These are phyloP conservation scores for Moesziomyces sp. DNA, from an alignment of 1,284 basidiomycete species.

Conservation along the genomic window DNA sequence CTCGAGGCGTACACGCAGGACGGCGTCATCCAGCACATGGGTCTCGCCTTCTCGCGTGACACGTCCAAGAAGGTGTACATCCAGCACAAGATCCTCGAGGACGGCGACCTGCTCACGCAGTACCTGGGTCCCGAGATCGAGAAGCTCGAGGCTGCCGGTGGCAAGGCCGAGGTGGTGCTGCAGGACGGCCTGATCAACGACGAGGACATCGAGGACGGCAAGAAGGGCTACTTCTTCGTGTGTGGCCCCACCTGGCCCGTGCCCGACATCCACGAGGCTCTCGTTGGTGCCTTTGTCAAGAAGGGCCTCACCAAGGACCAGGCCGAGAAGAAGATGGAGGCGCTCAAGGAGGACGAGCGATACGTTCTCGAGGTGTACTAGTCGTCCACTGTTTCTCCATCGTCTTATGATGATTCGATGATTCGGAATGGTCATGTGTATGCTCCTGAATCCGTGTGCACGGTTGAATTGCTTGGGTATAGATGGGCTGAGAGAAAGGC, in stretches of 20 bases:
- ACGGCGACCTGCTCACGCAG: constrained; percentile 79
- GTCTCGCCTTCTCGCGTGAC: constrained; percentile 96
- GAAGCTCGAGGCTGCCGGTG: constrained; percentile 73
- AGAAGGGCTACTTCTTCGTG: constrained; percentile 82
- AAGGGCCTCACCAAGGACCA: constrained; percentile 76
- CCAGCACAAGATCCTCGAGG: constrained; percentile 96
- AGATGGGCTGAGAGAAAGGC: not conserved
- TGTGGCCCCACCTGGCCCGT: constrained; percentile 99
- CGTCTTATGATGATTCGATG: not conserved
- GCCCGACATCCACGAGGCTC: constrained; percentile 92
- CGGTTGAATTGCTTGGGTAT: constrained; percentile 20
- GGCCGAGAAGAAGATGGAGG: constrained; percentile 86
- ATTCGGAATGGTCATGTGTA: not conserved
- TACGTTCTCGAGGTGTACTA: constrained; percentile 89
- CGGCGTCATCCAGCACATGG: constrained; percentile 85
- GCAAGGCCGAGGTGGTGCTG: constrained; percentile 56
- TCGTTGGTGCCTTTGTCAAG: constrained; percentile 80
- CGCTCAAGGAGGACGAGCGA: constrained; percentile 94
- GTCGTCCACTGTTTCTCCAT: not conserved
- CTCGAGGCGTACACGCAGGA: constrained; percentile 77
- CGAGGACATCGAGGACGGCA: constrained; percentile 50
- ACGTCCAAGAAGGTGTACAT: constrained; percentile 92
- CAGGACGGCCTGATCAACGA: constrained; percentile 72
- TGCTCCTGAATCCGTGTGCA: too few species aligned
- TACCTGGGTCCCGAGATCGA: constrained; percentile 62